Evolutionary conservation across 345 rosid genomes (phyloP).

Genomic region (Ceriops decandra): DNA sequence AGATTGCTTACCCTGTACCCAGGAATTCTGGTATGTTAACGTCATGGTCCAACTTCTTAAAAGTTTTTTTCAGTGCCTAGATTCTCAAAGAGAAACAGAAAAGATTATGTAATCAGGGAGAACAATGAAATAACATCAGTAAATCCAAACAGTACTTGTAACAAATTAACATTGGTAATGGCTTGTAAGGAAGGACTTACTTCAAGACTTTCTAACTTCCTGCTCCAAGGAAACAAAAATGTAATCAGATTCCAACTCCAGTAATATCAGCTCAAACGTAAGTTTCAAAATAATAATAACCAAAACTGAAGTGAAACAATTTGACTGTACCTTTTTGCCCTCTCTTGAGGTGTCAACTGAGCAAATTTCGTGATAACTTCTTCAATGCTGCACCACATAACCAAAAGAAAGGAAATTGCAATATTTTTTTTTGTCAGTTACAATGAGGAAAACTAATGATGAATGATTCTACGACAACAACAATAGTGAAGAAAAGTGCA

Average conservation of each 20-base stretch:
- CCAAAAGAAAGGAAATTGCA: not conserved
- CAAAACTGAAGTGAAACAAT: not conserved
- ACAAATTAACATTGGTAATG: not conserved
- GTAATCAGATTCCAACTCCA: not conserved
- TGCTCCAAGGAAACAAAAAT: conserved; percentile 17
- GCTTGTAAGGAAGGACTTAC: conserved; percentile 18
- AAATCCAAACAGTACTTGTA: not conserved
- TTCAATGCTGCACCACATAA: conserved; percentile 21
- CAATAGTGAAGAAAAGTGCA: too few relatives aligned
- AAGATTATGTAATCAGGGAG: not conserved
- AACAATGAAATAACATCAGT: not conserved
- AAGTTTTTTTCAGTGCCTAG: conserved; percentile 35
- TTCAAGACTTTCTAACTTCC: conserved; percentile 38
- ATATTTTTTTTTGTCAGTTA: not conserved
- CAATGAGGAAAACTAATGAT: too few relatives aligned
- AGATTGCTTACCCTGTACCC: conserved; percentile 24
- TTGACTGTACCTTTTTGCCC: conserved; percentile 28
- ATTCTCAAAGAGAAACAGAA: conserved; percentile 19
- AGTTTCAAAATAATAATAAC: not conserved
- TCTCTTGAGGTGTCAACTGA: conserved; percentile 33
- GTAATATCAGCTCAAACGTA: not conserved
- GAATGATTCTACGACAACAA: too few relatives aligned
- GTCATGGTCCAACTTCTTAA: conserved; percentile 36
- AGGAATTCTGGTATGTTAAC: conserved; percentile 34
- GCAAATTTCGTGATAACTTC: conserved; percentile 31